Evolutionary conservation across 2,329 filamentous ascomycete genomes (phyloP).

Genomic region (Hypoxylon sp.): DNA sequence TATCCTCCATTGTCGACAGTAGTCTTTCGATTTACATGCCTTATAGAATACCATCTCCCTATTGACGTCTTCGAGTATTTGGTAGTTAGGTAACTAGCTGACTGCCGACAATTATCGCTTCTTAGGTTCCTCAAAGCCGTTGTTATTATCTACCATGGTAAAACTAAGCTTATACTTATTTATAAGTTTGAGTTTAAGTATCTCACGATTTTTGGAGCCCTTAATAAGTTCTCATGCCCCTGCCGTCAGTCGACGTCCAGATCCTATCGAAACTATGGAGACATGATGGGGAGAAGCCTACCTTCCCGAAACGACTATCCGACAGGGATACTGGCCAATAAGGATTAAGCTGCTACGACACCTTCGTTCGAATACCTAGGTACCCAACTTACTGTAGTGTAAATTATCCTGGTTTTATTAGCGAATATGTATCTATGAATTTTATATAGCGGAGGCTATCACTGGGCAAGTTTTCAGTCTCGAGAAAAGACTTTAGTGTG

Average conservation of each 20-base stretch:
- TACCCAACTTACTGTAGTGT: background rate
- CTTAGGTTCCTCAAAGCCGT: background rate
- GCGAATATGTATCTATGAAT: background rate
- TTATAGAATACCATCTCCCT: background rate
- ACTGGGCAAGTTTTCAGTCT: no score
- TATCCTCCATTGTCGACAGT: background rate
- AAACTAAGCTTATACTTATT: background rate
- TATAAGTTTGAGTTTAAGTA: background rate
- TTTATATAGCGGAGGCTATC: no score
- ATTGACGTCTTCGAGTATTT: background rate
- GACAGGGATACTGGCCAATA: background rate
- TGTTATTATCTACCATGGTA: background rate
- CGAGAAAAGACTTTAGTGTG: background rate
- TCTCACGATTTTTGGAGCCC: background rate
- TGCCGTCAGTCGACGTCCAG: background rate
- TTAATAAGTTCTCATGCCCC: background rate
- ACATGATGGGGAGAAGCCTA: background rate
- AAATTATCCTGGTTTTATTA: background rate
- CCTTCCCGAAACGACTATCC: conserved; percentile 3
- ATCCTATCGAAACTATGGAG: background rate
- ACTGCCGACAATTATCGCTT: no score
- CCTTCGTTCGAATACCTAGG: background rate
- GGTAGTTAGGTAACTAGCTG: no score
- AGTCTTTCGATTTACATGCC: background rate
- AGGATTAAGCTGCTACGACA: background rate